Evolutionary conservation across 2,329 filamentous ascomycete species (phyloP).

Genomic region (Aspergillus alliaceus): DNA sequence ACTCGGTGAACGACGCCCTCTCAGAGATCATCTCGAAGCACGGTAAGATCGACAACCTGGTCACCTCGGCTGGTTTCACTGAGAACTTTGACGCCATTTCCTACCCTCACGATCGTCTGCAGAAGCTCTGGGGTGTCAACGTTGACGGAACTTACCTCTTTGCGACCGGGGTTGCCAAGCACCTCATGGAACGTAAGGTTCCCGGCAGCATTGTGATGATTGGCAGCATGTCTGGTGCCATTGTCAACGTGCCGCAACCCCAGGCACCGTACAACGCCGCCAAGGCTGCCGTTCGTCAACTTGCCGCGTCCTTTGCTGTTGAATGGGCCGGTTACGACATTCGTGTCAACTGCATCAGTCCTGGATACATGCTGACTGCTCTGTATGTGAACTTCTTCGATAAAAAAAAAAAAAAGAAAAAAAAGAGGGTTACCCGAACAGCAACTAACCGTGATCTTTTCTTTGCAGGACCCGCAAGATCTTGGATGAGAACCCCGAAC

Average conservation of each 20-base stretch:
- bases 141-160: constrained; percentile 92
- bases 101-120: constrained; percentile 86
- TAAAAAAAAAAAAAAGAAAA: too few relatives aligned
- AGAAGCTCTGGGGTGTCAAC: constrained; percentile 93
- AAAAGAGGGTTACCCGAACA: too few relatives aligned
- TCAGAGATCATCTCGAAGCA: constrained; percentile 68
- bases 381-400: constrained; percentile 66
- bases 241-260: constrained; percentile 94
- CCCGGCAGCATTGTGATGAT: constrained; percentile 90
- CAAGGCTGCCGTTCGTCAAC: constrained; percentile 87
- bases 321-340: constrained; percentile 90
- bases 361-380: constrained; percentile 94
- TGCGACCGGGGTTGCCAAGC: constrained; percentile 78
- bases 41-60: constrained; percentile 83
- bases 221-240: constrained; percentile 88
- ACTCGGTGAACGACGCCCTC: constrained; percentile 74
- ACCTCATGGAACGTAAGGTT: constrained; percentile 78
- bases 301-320: constrained; percentile 83
- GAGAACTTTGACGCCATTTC: constrained; percentile 92
- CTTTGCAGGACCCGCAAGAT: constrained; percentile 80
- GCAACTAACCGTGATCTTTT: too few relatives aligned
- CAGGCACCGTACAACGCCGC: constrained; percentile 91
- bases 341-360: constrained; percentile 91
- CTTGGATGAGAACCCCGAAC: constrained; percentile 85
- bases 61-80: constrained; percentile 94